Base-by-base conservation (phyloP, 306 rosid species). In the Pyrus pyrifolia region DNA sequence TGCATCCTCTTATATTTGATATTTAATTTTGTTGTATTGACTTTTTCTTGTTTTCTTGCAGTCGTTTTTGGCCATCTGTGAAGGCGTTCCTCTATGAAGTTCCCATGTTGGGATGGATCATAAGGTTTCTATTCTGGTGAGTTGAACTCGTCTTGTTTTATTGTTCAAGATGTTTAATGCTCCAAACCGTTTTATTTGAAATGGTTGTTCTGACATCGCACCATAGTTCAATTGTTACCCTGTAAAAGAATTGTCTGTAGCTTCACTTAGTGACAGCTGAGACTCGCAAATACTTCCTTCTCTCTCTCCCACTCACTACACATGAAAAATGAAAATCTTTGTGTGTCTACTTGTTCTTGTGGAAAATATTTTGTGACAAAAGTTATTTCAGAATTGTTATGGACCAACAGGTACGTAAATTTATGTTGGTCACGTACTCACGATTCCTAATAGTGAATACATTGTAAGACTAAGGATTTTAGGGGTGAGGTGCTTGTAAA, bases 21-120 rank as follows among this genome's bases (percentile, higher is more conserved):
- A 18, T 18, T 59, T 44, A 58, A n/a, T n/a, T 67, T 45, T 21
- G 23, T 49, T 65, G 40, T 3, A 23, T 38, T 46, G 27, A 58
- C 19, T 11, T 55, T 62, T 29, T 62, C 44, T 30, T 21, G 8
- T 70, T 74, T 83, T 76, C 73, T 78, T 86, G 91, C 77, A 92
- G 98, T 62, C 96, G 92, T 55, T 94, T 94, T 79, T 87, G 95
- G 97, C 83, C 97, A 68, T 90, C 97, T 63, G 70, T 92, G 78
- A 89, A 89, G 89, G 84, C 79, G 40, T 92, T 92, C 84, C 89
- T 94, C 74, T 81, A 82, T 71, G 92, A 92, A 55, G 87, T 94
- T 82, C 97, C 97, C 53, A 52, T 94, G 62, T 71, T 92, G 25
- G 98, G 98, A 64, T 94, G 98, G 98, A 52, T 94, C 71, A 79